Percentiles rank a stretch among this genome's conserved stretches.
Evolutionary conservation across 2,329 filamentous ascomycete species (phyloP).

Genomic region (Aureobasidium sp.): DNA sequence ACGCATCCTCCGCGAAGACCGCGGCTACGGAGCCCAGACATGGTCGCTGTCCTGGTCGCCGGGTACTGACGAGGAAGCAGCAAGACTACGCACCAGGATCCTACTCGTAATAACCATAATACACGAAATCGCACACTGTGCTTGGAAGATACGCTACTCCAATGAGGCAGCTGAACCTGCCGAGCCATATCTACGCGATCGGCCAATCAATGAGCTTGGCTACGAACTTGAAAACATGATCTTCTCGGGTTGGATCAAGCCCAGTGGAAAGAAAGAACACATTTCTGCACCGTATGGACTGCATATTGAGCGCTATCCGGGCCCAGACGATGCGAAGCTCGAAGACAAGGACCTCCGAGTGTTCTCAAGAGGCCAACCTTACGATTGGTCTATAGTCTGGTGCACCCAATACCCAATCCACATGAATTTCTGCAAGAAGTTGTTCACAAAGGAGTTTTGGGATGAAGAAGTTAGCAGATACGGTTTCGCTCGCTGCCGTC

Average conservation of each 20-base stretch:
- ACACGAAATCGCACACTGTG: neutral
- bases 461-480: neutral
- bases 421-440: neutral
- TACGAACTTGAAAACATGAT: conserved; percentile 1
- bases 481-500: neutral
- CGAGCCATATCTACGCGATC: neutral
- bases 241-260: neutral
- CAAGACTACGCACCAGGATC: neutral
- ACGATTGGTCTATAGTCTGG: neutral
- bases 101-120: neutral
- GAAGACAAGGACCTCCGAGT: no score
- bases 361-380: neutral
- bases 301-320: neutral
- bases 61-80: neutral
- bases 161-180: neutral
- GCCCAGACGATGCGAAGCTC: neutral
- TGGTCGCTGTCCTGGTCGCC: neutral
- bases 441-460: neutral
- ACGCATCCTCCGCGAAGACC: neutral
- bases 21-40: neutral
- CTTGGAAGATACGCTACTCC: neutral
- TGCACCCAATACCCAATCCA: neutral
- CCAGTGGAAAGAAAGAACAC: neutral
- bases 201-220: neutral
- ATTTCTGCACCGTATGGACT: neutral